Conservation (phyloP, 2,329 filamentous ascomycete species). For the Chrysoporthe cubensis region DNA sequence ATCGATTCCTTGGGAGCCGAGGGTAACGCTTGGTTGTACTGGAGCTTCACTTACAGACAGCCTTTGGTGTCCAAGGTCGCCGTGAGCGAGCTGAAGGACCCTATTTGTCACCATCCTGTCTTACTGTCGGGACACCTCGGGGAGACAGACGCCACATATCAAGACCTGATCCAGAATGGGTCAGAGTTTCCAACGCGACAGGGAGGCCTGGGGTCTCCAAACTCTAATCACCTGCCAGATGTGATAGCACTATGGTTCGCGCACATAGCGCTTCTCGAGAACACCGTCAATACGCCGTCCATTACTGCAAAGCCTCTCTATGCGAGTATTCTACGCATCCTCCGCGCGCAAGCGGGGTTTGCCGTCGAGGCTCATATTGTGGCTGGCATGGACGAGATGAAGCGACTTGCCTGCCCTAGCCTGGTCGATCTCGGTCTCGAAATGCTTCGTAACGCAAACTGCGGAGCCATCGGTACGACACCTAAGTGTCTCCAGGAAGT, state of each 20-base stretch:
- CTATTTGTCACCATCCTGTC: background rate
- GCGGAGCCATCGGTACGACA: background rate
- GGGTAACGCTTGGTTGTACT: background rate
- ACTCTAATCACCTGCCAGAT: background rate
- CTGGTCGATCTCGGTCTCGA: constrained; percentile 3
- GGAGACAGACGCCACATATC: too few species aligned
- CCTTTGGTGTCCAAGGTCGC: background rate
- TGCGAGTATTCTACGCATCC: background rate
- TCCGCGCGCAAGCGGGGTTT: constrained; percentile 8
- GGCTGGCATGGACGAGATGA: constrained; percentile 15
- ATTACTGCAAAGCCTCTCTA: background rate
- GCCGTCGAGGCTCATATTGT: background rate
- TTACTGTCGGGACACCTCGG: background rate
- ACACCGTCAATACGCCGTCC: background rate
- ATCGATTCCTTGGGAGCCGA: constrained; percentile 36
- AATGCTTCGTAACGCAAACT: background rate
- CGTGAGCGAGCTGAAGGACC: background rate
- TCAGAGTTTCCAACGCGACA: background rate
- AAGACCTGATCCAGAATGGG: background rate
- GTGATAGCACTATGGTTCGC: constrained; percentile 12
- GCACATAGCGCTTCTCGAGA: background rate
- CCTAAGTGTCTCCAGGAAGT: background rate
- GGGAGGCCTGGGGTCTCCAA: background rate
- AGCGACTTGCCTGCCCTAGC: background rate
- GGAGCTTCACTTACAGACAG: background rate